Percentiles rank a stretch among this genome's conserved stretches.
Conservation (phyloP, 2,329 filamentous ascomycete species). For the Cladorrhinum sp. region DNA sequence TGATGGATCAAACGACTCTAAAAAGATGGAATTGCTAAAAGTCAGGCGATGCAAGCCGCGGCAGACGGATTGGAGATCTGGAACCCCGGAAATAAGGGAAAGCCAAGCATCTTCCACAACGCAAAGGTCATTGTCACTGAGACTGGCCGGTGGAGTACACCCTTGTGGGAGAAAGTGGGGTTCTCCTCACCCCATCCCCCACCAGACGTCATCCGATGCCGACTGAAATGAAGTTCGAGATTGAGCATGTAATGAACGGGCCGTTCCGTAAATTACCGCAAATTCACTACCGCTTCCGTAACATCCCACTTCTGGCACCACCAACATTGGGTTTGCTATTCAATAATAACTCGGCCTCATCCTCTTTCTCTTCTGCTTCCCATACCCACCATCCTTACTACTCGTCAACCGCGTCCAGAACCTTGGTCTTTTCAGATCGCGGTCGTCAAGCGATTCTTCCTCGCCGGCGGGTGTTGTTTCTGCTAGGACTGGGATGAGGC, state of each 20-base stretch:
- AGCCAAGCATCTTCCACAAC: not conserved
- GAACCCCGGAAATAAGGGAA: not conserved
- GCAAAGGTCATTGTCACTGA: not conserved
- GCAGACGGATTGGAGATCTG: not conserved
- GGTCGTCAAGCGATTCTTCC: not conserved
- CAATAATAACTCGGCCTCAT: not conserved
- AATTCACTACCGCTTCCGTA: not conserved
- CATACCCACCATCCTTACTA: not conserved
- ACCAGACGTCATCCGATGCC: not conserved
- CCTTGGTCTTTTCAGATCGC: not conserved
- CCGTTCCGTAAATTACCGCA: not conserved
- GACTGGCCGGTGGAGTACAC: no score
- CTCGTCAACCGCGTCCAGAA: not conserved
- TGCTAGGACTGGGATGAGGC: not conserved
- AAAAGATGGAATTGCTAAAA: not conserved
- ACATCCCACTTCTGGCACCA: no score
- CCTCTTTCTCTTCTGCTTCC: not conserved
- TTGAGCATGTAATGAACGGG: not conserved
- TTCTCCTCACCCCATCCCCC: not conserved
- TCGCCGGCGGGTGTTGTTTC: not conserved
- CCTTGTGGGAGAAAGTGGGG: not conserved
- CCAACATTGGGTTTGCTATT: not conserved
- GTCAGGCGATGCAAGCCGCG: not conserved
- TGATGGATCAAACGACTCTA: not conserved
- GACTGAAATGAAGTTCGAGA: not conserved